Percentiles rank a stretch among this genome's conserved stretches.
These are phyloP conservation scores for Rhizopogon roseolus DNA, from an alignment of 768 basidiomycete genomes.

Conservation along the genomic window DNA sequence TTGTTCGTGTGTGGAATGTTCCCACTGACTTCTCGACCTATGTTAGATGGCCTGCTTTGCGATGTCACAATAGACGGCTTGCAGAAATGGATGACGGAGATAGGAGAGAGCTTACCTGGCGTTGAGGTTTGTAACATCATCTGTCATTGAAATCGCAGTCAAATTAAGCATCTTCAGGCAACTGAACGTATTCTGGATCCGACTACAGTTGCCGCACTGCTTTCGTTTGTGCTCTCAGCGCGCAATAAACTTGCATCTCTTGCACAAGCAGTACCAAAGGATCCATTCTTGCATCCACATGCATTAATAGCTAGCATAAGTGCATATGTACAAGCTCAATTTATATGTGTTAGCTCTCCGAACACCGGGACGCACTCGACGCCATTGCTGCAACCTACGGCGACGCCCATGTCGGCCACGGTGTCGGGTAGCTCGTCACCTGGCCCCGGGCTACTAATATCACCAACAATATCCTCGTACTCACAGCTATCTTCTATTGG, in stretches of 20 bases:
- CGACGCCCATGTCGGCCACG: slow-evolving; percentile 10
- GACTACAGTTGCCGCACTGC: slow-evolving; percentile 59
- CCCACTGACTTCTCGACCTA: slow-evolving; percentile 17
- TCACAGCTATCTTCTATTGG: slow-evolving; percentile 27
- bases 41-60: slow-evolving; percentile 68
- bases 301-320: slow-evolving; percentile 48
- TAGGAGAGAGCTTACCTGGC: slow-evolving; percentile 57
- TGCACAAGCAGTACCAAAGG: slow-evolving; percentile 51
- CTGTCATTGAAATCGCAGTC: neutral
- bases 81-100: slow-evolving; percentile 57
- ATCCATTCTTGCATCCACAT: slow-evolving; percentile 72
- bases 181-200: slow-evolving; percentile 75
- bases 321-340: slow-evolving; percentile 20
- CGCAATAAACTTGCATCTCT: slow-evolving; percentile 68
- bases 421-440: slow-evolving; percentile 11
- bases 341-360: neutral
- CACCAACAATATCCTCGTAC: slow-evolving; percentile 14
- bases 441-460: slow-evolving; percentile 8
- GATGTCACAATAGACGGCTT: slow-evolving; percentile 74
- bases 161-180: slow-evolving; percentile 35
- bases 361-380: slow-evolving; percentile 11
- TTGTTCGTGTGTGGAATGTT: slow-evolving; percentile 71
- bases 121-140: slow-evolving; percentile 43
- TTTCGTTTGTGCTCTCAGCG: slow-evolving; percentile 62
- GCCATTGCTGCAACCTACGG: slow-evolving; percentile 24